Conservation (phyloP, 1,139 yeast genomes). For the Debaryomyces sp. region DNA sequence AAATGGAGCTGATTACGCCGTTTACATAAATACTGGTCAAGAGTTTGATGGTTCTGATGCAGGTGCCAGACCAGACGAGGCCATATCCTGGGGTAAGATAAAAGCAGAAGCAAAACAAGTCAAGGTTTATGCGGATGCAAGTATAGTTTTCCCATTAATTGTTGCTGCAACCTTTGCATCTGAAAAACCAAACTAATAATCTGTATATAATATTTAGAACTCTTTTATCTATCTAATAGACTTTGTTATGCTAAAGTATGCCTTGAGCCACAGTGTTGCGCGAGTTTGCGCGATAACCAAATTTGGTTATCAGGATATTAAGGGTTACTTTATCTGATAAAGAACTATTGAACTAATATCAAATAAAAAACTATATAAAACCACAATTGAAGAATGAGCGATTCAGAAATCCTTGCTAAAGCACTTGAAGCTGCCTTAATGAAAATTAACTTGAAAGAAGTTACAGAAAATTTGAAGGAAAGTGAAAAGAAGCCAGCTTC, state of each 20-base stretch:
- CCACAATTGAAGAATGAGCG: conserved; percentile 6
- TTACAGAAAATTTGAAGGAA: neutral
- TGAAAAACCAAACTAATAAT: conserved; percentile 25
- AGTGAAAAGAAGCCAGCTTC: neutral
- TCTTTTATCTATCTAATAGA: neutral
- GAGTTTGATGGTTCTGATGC: conserved; percentile 99
- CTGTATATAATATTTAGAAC: conserved; percentile 6
- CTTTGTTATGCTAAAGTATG: neutral
- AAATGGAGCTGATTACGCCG: conserved; percentile 98
- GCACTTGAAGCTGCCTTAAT: conserved; percentile 6
- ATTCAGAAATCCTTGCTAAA: conserved; percentile 5
- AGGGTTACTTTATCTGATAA: conserved; percentile 1
- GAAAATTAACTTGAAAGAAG: conserved; percentile 4
- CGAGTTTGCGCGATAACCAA: neutral
- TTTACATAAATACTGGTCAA: conserved; percentile 95
- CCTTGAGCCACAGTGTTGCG: conserved; percentile 1
- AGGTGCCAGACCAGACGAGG: conserved; percentile 99
- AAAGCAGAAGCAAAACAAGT: conserved; percentile 90
- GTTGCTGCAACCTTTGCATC: conserved; percentile 97
- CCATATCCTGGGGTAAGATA: conserved; percentile 98
- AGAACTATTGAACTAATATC: neutral
- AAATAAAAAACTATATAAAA: neutral
- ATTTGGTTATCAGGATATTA: neutral
- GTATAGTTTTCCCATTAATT: conserved; percentile 90
- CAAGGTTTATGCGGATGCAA: conserved; percentile 95